A percentile compares a stretch with the other conserved stretches of the same genome.
Conservation (phyloP, 2,329 filamentous ascomycete species). For the Periglandula ipomoeae region DNA sequence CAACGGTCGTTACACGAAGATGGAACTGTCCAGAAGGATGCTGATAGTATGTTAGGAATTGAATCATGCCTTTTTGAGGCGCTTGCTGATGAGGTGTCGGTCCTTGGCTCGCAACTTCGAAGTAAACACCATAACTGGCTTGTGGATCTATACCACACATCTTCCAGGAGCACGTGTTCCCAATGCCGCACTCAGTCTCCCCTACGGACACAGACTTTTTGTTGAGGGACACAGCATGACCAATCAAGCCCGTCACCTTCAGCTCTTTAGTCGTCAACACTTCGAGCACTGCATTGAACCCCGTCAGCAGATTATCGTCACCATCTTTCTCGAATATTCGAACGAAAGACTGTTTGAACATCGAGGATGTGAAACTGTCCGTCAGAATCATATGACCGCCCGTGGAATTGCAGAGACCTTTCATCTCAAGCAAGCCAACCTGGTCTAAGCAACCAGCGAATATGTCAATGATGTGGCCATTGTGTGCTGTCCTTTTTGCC, state of each 20-base stretch:
- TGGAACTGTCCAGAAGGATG: constrained; percentile 96
- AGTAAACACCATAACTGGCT: constrained; percentile 92
- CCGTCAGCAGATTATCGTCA: constrained; percentile 92
- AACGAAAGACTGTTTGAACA: constrained; percentile 98
- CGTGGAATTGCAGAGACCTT: constrained; percentile 89
- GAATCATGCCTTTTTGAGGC: constrained; percentile 89
- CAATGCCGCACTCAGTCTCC: constrained; percentile 96
- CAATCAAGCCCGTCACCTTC: constrained; percentile 95
- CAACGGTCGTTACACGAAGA: constrained; percentile 88
- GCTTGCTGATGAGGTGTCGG: constrained; percentile 79
- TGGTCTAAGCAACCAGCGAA: constrained; percentile 97
- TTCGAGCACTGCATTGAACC: constrained; percentile 93
- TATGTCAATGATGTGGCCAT: constrained; percentile 94
- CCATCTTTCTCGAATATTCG: constrained; percentile 95
- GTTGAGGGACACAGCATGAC: constrained; percentile 91
- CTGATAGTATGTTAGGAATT: constrained; percentile 98
- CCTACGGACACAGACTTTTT: constrained; percentile 97
- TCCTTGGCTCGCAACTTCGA: constrained; percentile 92
- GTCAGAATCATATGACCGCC: constrained; percentile 98
- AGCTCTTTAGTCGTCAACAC: constrained; percentile 96
- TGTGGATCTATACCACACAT: constrained; percentile 97
- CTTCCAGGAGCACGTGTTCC: constrained; percentile 98
- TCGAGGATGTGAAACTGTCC: constrained; percentile 96
- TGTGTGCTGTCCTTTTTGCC: constrained; percentile 89
- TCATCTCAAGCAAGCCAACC: constrained; percentile 96